These are phyloP conservation scores for Tephrocybe sp. DNA, from an alignment of 768 basidiomycete species.

Conservation along the genomic window DNA sequence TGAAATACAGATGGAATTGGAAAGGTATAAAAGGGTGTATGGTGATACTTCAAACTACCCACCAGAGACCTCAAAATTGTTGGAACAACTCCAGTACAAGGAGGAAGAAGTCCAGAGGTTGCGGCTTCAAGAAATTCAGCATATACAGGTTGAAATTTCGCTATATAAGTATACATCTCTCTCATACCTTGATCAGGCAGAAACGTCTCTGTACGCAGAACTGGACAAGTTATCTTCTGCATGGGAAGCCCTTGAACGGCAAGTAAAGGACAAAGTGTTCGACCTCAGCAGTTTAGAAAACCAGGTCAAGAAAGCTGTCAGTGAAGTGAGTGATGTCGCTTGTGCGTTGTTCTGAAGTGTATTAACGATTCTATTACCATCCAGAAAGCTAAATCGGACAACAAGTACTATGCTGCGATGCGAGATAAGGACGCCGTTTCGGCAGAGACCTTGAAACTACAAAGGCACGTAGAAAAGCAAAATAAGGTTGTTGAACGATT, in stretches of 20 bases:
- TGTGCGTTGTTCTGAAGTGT: not conserved
- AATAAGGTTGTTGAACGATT: slow-evolving; percentile 61
- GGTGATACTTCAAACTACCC: slow-evolving; percentile 51
- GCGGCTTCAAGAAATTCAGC: slow-evolving; percentile 61
- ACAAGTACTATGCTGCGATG: slow-evolving; percentile 90
- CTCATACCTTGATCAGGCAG: slow-evolving; percentile 45
- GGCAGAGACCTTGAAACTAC: slow-evolving; percentile 64
- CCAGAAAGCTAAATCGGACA: slow-evolving; percentile 94
- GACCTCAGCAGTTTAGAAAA: slow-evolving; percentile 77
- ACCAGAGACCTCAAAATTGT: slow-evolving; percentile 51
- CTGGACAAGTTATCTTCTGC: slow-evolving; percentile 81
- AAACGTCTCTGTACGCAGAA: slow-evolving; percentile 77
- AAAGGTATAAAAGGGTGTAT: slow-evolving; percentile 60
- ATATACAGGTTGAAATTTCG: slow-evolving; percentile 49
- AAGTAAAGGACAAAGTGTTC: slow-evolving; percentile 82
- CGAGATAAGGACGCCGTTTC: slow-evolving; percentile 85
- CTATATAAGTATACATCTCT: not conserved
- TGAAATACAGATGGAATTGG: slow-evolving; percentile 44
- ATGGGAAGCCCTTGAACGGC: slow-evolving; percentile 82
- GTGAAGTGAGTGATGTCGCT: slow-evolving; percentile 68
- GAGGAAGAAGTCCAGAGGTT: slow-evolving; percentile 66
- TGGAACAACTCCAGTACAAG: slow-evolving; percentile 56
- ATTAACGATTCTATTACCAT: slow-evolving; percentile 1
- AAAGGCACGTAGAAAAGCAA: slow-evolving; percentile 47
- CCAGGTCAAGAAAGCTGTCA: slow-evolving; percentile 54